Conservation (phyloP, 2,329 filamentous ascomycete species). For the Fonsecaea multimorphosa region DNA sequence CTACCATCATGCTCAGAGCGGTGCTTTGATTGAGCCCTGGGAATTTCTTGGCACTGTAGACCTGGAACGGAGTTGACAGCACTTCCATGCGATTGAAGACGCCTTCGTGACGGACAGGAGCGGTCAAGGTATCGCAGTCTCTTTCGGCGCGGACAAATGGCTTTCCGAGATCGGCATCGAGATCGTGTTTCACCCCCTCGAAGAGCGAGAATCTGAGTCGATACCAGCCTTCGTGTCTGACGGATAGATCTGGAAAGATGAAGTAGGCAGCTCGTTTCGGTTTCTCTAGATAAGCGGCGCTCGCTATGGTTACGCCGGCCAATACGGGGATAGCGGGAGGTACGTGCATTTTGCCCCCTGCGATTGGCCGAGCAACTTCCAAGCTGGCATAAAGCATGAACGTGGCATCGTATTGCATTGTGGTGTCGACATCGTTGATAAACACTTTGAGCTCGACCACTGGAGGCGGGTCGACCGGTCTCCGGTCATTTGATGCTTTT, state of each 20-base stretch:
- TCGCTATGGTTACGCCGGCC: conserved; percentile 91
- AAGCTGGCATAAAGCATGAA: conserved; percentile 97
- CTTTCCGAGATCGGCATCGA: conserved; percentile 71
- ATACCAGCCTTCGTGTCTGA: conserved; percentile 93
- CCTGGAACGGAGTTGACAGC: conserved; percentile 83
- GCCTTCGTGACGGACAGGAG: conserved; percentile 56
- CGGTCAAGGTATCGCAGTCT: conserved; percentile 48
- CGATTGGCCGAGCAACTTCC: conserved; percentile 82
- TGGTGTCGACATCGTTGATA: conserved; percentile 76
- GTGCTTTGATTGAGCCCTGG: conserved; percentile 92
- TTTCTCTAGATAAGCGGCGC: conserved; percentile 93
- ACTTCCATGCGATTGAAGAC: conserved; percentile 90
- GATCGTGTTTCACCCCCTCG: conserved; percentile 86
- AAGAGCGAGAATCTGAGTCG: conserved; percentile 90
- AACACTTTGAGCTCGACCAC: conserved; percentile 90
- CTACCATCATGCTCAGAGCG: conserved; percentile 82
- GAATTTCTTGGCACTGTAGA: conserved; percentile 98
- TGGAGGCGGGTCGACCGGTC: conserved; percentile 91
- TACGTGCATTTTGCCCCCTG: conserved; percentile 75
- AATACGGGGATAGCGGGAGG: conserved; percentile 79
- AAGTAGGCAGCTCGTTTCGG: conserved; percentile 85
- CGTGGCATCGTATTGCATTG: conserved; percentile 91
- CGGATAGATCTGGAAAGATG: conserved; percentile 94
- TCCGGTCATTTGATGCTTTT: conserved; percentile 80
- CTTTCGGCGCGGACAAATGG: conserved; percentile 44